Evolutionary conservation across 2,329 filamentous ascomycete species (phyloP).

Genomic region (Arthrobotrys conoides): DNA sequence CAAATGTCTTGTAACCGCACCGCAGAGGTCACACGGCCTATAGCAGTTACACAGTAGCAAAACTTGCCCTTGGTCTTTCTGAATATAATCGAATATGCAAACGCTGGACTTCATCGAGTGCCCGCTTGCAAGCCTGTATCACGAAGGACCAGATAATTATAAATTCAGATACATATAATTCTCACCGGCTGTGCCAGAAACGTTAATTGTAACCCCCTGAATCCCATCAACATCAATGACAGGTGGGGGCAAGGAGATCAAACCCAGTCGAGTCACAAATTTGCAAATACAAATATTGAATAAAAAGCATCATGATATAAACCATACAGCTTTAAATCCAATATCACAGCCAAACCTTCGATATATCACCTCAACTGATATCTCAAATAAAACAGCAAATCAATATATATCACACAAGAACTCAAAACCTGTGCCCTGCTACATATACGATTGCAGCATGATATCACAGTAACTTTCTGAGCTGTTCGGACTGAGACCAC

Average conservation of each 20-base stretch:
- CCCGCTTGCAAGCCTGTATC: conserved; percentile 14
- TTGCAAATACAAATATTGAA: no score
- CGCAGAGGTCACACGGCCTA: not conserved
- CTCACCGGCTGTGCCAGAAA: not conserved
- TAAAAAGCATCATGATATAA: not conserved
- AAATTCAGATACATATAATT: not conserved
- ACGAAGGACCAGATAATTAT: conserved; percentile 2
- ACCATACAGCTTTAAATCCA: conserved; percentile 28
- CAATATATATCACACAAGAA: conserved; percentile 38
- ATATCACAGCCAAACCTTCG: not conserved
- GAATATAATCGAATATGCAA: conserved; percentile 1
- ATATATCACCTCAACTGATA: not conserved
- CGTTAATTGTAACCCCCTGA: not conserved
- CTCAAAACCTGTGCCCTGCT: conserved; percentile 43
- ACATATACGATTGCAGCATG: conserved; percentile 25
- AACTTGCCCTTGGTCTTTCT: not conserved
- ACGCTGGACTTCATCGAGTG: not conserved
- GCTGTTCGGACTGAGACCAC: not conserved
- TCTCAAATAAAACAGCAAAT: conserved; percentile 4
- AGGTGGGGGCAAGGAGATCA: not conserved
- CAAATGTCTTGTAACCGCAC: not conserved
- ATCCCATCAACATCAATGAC: not conserved
- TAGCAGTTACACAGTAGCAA: not conserved
- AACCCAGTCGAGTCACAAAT: no score
- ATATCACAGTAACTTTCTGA: conserved; percentile 4